Evolutionary conservation across 23 red algal species (phyloP).

Genomic region (Gracilaria domingensis): DNA sequence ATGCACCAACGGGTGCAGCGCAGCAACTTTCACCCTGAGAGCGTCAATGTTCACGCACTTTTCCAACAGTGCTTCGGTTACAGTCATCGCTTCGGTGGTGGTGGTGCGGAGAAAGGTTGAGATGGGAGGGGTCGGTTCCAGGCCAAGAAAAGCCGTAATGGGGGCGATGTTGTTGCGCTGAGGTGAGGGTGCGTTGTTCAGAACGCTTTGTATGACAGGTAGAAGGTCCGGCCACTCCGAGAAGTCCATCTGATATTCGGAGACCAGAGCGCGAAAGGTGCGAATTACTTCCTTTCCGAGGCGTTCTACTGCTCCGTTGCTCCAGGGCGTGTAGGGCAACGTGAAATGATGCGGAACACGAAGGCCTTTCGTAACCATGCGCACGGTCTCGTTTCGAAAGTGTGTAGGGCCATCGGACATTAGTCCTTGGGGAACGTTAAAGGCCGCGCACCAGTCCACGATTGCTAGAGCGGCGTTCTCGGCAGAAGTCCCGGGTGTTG

Average conservation of each 20-base stretch:
- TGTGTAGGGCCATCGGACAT: constrained; percentile 20
- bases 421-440: not conserved
- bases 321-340: constrained; percentile 11
- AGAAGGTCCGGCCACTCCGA: too few species aligned
- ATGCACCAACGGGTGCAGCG: constrained; percentile 6
- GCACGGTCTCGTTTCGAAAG: constrained; percentile 7
- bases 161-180: not conserved
- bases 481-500: not conserved
- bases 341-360: constrained; percentile 36
- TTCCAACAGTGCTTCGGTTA: too few species aligned
- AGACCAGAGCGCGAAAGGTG: not conserved
- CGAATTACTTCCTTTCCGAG: not conserved
- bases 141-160: not conserved
- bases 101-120: not conserved
- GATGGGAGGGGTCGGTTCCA: not conserved
- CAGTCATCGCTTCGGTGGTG: too few species aligned
- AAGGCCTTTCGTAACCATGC: not conserved
- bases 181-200: constrained; percentile 7
- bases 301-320: constrained; percentile 19
- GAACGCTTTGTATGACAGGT: too few species aligned
- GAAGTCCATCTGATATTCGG: constrained; percentile 6
- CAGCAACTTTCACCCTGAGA: not conserved
- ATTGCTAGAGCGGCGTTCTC: constrained; percentile 17
- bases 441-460: constrained; percentile 31
- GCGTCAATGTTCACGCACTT: not conserved